Percentiles rank a stretch among this genome's conserved stretches.
These are phyloP conservation scores for Ophiostoma tasmaniense DNA, from an alignment of 2,329 filamentous ascomycete species.

Conservation along the genomic window DNA sequence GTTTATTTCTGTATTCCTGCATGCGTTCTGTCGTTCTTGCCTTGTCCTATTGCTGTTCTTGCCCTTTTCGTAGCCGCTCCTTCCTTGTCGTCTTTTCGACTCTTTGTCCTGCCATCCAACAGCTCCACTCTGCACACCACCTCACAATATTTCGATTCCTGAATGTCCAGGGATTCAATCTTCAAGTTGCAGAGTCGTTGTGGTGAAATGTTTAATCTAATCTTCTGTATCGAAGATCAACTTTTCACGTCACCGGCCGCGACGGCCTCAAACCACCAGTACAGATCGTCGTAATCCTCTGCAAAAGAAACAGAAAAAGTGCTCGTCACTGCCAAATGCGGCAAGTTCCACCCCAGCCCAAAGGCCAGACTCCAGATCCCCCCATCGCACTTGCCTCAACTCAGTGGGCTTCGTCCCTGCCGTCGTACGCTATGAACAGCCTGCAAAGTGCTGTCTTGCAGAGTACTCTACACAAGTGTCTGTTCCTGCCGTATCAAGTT, in stretches of 20 bases:
- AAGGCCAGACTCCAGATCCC: background rate
- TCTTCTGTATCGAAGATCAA: background rate
- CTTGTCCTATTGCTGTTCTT: background rate
- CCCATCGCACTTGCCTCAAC: constrained; percentile 2
- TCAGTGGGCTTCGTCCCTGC: background rate
- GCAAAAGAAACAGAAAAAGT: background rate
- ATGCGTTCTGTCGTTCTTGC: background rate
- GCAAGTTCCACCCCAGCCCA: constrained; percentile 13
- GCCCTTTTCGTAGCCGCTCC: background rate
- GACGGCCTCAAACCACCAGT: background rate
- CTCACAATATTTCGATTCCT: background rate
- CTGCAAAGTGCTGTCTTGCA: too few species aligned
- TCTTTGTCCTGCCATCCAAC: background rate
- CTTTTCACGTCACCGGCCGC: background rate
- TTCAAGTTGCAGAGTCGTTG: too few species aligned
- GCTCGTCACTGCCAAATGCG: constrained; percentile 7
- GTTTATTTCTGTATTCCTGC: background rate
- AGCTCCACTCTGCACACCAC: constrained; percentile 9
- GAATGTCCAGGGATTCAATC: background rate
- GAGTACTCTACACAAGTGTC: background rate
- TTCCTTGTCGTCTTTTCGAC: background rate
- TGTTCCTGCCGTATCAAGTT: background rate
- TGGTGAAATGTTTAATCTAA: too few species aligned
- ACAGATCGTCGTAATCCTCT: constrained; percentile 4
- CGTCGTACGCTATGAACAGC: background rate